A percentile compares a stretch with the other conserved stretches of the same genome.
phyloP scores from a whole-genome alignment of 257 asterid genomes.

The Leonotis leonurus region DNA sequence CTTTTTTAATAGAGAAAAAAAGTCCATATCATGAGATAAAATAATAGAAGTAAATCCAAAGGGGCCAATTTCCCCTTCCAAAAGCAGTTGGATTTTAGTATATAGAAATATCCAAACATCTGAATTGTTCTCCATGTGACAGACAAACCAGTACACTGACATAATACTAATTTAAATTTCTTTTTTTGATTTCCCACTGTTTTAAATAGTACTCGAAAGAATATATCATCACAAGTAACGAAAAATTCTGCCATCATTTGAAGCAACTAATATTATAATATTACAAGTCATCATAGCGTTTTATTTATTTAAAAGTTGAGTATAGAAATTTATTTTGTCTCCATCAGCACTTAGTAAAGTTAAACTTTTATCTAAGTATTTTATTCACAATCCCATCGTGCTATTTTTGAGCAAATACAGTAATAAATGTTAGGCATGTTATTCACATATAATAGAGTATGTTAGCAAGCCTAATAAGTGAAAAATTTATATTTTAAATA shows the following conservation, averaged over 20 bases:
- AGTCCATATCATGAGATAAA: background rate
- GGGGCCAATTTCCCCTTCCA: constrained; percentile 8
- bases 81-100: constrained; percentile 34
- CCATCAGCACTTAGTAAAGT: too few relatives aligned
- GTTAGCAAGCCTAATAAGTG: too few relatives aligned
- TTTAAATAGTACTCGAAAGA: constrained; percentile 24
- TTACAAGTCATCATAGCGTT: constrained; percentile 6
- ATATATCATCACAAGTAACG: constrained; percentile 46
- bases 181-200: background rate
- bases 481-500: too few relatives aligned
- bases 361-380: too few relatives aligned
- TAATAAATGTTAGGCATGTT: too few relatives aligned
- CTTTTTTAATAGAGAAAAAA: too few relatives aligned
- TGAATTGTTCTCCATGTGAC: constrained; percentile 51
- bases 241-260: constrained; percentile 36
- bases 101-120: constrained; percentile 34
- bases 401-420: too few relatives aligned
- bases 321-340: background rate
- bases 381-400: too few relatives aligned
- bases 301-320: background rate
- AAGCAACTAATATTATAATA: background rate
- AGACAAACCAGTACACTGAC: constrained; percentile 34
- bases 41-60: background rate
- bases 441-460: too few relatives aligned
- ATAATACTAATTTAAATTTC: constrained; percentile 18